Evolutionary conservation across 306 rosid species (phyloP).

Genomic region (Trichosanthes truncata): DNA sequence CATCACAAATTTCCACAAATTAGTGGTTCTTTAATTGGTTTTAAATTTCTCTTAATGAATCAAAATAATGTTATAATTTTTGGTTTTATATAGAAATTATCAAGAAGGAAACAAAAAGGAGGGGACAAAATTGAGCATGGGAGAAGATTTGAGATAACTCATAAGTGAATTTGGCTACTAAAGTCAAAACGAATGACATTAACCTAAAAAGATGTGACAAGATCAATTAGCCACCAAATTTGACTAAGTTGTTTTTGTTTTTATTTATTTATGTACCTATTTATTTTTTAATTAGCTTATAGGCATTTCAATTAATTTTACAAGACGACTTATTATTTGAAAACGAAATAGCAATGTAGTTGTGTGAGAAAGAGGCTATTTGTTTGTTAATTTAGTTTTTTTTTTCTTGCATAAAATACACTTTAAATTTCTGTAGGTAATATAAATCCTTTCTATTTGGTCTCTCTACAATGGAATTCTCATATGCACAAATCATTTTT

Average conservation of each 20-base stretch:
- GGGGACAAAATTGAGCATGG: not conserved
- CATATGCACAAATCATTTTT: no score
- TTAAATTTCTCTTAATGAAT: not conserved
- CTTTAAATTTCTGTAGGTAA: no score
- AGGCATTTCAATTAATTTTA: no score
- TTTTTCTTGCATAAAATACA: no score
- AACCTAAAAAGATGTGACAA: not conserved
- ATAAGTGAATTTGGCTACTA: not conserved
- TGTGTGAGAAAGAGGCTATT: no score
- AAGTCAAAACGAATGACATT: not conserved
- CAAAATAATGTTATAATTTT: not conserved
- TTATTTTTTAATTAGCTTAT: no score
- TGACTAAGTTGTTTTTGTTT: not conserved
- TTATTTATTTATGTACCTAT: no score
- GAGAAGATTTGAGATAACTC: not conserved
- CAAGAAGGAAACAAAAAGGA: not conserved
- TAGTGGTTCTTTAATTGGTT: not conserved
- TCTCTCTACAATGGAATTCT: no score
- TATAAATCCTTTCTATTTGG: no score
- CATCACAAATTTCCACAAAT: not conserved
- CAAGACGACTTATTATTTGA: no score
- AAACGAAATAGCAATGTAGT: no score
- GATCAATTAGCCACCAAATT: not conserved
- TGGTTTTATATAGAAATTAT: not conserved
- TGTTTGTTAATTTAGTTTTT: no score